Evolutionary conservation across 495 filamentous ascomycete genomes (phyloP).

Genomic region (Penicillium mononematosum): DNA sequence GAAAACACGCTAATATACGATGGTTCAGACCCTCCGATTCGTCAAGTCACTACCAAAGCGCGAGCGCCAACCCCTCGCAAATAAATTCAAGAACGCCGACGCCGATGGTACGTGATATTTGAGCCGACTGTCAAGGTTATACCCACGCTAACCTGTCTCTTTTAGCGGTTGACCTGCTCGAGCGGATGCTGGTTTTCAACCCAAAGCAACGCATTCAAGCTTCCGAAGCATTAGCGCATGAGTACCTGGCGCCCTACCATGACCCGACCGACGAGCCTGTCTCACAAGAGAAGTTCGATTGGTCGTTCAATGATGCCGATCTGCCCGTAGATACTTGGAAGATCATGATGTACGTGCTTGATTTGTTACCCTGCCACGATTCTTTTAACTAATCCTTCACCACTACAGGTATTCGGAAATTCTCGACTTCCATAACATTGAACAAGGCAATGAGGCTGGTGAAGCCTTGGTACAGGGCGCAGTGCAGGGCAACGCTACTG

Average conservation of each 20-base stretch:
- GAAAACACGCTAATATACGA: slow-evolving; percentile 13
- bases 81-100: slow-evolving; percentile 96
- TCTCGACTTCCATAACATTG: slow-evolving; percentile 96
- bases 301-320: slow-evolving; percentile 99
- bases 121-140: background rate
- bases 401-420: slow-evolving; percentile 92
- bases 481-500: slow-evolving; percentile 28
- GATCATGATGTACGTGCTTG: slow-evolving; percentile 86
- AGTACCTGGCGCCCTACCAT: slow-evolving; percentile 94
- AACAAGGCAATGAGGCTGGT: slow-evolving; percentile 51
- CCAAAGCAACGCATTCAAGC: slow-evolving; percentile 88
- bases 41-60: slow-evolving; percentile 97
- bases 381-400: slow-evolving; percentile 20
- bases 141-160: slow-evolving; percentile 16
- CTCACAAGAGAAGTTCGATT: slow-evolving; percentile 97
- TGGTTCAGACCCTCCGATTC: slow-evolving; percentile 82
- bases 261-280: slow-evolving; percentile 95
- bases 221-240: slow-evolving; percentile 78
- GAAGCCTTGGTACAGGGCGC: slow-evolving; percentile 38
- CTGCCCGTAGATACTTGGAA: slow-evolving; percentile 99
- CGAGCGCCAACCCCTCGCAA: slow-evolving; percentile 81
- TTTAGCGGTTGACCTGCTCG: slow-evolving; percentile 86
- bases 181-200: slow-evolving; percentile 97
- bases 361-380: background rate
- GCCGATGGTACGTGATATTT: slow-evolving; percentile 65